Conservation (phyloP, 169 alveolate genomes). For the Cryptosporidium bovis region DNA sequence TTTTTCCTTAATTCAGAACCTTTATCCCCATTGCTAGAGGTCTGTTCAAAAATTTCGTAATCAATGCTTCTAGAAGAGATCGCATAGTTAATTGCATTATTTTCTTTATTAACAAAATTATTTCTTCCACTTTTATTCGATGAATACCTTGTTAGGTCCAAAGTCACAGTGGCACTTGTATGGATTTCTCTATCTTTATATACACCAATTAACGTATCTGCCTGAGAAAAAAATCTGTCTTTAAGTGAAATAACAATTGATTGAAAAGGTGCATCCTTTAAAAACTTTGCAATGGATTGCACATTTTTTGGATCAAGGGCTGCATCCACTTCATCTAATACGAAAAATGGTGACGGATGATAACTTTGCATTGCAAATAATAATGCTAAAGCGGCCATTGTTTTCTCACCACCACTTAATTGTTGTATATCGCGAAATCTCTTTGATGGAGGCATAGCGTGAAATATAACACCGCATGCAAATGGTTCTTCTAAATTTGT, state of each 20-base stretch:
- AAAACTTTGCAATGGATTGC: slow-evolving; percentile 80
- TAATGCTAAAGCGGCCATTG: slow-evolving; percentile 93
- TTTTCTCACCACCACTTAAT: slow-evolving; percentile 96
- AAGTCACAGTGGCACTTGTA: slow-evolving; percentile 81
- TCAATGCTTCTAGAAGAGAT: slow-evolving; percentile 21
- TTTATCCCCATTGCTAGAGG: neutral
- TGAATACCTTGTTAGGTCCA: slow-evolving; percentile 76
- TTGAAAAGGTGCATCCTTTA: slow-evolving; percentile 83
- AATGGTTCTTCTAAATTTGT: slow-evolving; percentile 86
- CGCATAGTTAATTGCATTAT: neutral
- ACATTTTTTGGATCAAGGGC: slow-evolving; percentile 90
- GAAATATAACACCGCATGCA: slow-evolving; percentile 84
- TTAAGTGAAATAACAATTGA: slow-evolving; percentile 88
- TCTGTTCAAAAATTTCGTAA: slow-evolving; percentile 4
- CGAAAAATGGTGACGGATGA: slow-evolving; percentile 90
- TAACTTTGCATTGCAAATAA: slow-evolving; percentile 90
- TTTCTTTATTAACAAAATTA: neutral
- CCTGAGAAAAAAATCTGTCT: slow-evolving; percentile 85
- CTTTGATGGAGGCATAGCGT: slow-evolving; percentile 90
- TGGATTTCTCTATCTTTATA: slow-evolving; percentile 78
- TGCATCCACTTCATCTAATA: slow-evolving; percentile 94
- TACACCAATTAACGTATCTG: slow-evolving; percentile 88
- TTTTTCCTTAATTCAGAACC: neutral
- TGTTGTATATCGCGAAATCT: slow-evolving; percentile 86
- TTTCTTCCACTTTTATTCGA: neutral